Base-by-base conservation (phyloP, 495 filamentous ascomycete genomes). In the Cryomyces antarcticus region DNA sequence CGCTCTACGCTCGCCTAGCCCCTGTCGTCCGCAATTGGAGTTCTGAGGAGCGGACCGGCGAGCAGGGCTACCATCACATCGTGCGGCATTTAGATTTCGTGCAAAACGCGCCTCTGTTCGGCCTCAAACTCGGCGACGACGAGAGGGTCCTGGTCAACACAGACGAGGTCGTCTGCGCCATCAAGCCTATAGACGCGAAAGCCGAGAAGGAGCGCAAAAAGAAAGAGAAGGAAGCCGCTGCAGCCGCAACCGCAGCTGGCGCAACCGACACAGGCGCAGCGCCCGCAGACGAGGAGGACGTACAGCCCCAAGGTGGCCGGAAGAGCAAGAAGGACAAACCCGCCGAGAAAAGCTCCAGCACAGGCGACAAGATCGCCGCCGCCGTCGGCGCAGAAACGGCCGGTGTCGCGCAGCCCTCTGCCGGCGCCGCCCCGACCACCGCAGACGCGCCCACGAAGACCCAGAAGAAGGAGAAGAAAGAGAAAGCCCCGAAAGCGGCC, bases 71-170 rank as follows among this genome's bases (percentile, higher is more conserved):
- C 56, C 85, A 89, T 52, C 75, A 96, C 59, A 80, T 95, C 51
- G 83, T 97, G 31, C 85, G 89, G 31, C 81, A 78, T 53, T 61
- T 93, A 49, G 89, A 95, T 60, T 93, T 94, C 56, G 80, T 97
- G 45, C 89, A 97, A 66, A 93, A 92, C 63, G 73, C 80, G 39
- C 69, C 73, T 0, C 46, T 87, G 38, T 92, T 93, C 52, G 72
- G 72, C 5, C 67, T 94, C 44, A 69, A 68, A 45, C 62, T 93
- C 41, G 45, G 66, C 40, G 75, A 79, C 37, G 68, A 66, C 44
- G 80, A 94, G 57, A 95, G 89, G 66, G 65, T 96, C 50, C 61
- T 61, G 48, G 71, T 97, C 42, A 77, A 96, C 53, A 58, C 73
- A 42, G 74, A 81, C 49, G 77, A 93, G 53, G 73, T 97, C 45